Base-by-base conservation (phyloP, 208 protist species). In the Trichomonas gallinae region DNA sequence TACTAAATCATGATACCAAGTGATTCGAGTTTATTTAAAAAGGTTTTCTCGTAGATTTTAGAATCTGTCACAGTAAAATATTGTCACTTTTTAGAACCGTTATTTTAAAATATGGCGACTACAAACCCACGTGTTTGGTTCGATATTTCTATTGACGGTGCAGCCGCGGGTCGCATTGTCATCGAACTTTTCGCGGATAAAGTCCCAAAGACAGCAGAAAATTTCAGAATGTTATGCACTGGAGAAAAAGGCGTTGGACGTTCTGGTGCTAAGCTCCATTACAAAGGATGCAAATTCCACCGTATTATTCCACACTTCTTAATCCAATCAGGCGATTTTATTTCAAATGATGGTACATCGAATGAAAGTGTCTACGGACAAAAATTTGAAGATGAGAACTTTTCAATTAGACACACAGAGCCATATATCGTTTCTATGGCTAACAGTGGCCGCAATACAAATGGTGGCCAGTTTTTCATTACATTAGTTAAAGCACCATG, bases 391-490 rank as follows among this genome's bases (percentile, higher is more conserved):
- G 98, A 98, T 93, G 98, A 98, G 88, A 88, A 97, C 58, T 44
- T 46, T 38, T 42, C 36, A 31, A 36, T 72, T 26, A 96, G 96
- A 72, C 83, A 96, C 31, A 89, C 51, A 11, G 97, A 96, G 11
- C 96, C 97, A 17, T 98, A 98, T 11, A 96, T 98, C 0, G 83
- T 98, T 8, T 98, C 97, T 40, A 98, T 98, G 98, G 98, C 98
- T 36, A 98, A 98, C 46, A 96, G 96, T 34, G 98, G 98, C 0
- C 96, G 97, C 0, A 96, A 98, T 82, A 98, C 98, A 23, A 98
- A 98, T 85, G 96, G 96, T 4, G 98, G 97, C 0, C 98, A 98
- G 96, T 98, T 98, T 83, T 98, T 98, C 96, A 98, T 98, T 23
- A 98, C 98, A 0, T 97, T 98, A 96, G 97, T 97, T 42, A 48